These are phyloP conservation scores for Venturia oleaginea DNA, from an alignment of 2,329 filamentous ascomycete genomes.

Conservation along the genomic window DNA sequence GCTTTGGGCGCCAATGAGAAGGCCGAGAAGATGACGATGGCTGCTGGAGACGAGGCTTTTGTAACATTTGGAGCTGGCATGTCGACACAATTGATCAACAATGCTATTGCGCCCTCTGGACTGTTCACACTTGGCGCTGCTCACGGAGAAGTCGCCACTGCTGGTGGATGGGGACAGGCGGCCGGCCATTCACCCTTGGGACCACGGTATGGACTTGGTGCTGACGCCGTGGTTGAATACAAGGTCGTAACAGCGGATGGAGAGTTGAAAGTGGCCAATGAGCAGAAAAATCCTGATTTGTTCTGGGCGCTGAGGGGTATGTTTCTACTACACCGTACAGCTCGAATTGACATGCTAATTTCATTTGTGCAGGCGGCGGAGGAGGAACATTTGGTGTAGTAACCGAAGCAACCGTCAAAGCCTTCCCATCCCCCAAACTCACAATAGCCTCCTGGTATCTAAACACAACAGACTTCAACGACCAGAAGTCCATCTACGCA, in stretches of 20 bases:
- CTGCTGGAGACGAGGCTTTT: neutral
- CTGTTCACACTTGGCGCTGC: conserved; percentile 14
- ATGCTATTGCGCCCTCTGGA: neutral
- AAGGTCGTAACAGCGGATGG: conserved; percentile 25
- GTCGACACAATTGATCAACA: conserved; percentile 6
- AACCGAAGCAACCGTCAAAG: conserved; percentile 29
- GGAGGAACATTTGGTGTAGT: conserved; percentile 23
- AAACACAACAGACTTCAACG: conserved; percentile 6
- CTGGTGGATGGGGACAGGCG: conserved; percentile 34
- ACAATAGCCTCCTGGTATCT: neutral
- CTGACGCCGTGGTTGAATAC: conserved; percentile 29
- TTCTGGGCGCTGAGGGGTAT: conserved; percentile 16
- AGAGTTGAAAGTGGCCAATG: conserved; percentile 11
- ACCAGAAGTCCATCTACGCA: conserved; percentile 8
- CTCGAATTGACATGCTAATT: neutral
- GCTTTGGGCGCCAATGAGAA: neutral
- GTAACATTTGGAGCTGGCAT: conserved; percentile 12
- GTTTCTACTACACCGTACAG: neutral
- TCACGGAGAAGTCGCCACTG: conserved; percentile 20
- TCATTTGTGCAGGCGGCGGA: conserved; percentile 11
- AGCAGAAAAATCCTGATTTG: conserved; percentile 11
- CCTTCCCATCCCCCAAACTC: conserved; percentile 12
- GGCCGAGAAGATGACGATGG: neutral
- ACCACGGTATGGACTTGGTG: conserved; percentile 29
- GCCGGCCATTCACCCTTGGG: conserved; percentile 35